These are phyloP conservation scores for Coffea canephora DNA, from an alignment of 257 asterid species.

Conservation along the genomic window DNA sequence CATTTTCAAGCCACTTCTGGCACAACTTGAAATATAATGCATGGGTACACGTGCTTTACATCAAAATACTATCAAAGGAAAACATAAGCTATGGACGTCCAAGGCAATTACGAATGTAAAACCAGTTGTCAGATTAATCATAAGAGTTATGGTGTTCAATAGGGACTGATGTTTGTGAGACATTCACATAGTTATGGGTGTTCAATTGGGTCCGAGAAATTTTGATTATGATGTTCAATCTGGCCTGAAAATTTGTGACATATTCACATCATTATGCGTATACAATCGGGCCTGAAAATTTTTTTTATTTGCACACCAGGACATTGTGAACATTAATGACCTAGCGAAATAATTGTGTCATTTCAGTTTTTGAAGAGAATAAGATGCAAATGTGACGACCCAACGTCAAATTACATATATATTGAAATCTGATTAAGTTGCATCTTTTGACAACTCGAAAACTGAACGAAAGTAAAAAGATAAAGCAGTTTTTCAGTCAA, in stretches of 20 bases:
- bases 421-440: background rate
- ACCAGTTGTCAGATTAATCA: too few species aligned
- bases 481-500: background rate
- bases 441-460: background rate
- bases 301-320: background rate
- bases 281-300: background rate
- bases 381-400: background rate
- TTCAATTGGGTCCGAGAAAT: background rate
- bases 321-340: background rate
- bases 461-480: background rate
- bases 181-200: background rate
- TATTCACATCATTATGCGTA: background rate
- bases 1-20: conserved; percentile 1
- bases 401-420: background rate
- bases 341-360: background rate
- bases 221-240: too few species aligned
- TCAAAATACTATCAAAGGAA: background rate
- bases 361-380: background rate
- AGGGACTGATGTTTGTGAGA: background rate
- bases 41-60: background rate
- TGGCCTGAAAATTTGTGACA: too few species aligned
- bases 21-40: background rate
- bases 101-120: too few species aligned
- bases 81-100: too few species aligned
- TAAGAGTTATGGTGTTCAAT: too few species aligned